These are phyloP conservation scores for Rossbeevera mucosa DNA, from an alignment of 768 basidiomycete genomes.

Conservation along the genomic window DNA sequence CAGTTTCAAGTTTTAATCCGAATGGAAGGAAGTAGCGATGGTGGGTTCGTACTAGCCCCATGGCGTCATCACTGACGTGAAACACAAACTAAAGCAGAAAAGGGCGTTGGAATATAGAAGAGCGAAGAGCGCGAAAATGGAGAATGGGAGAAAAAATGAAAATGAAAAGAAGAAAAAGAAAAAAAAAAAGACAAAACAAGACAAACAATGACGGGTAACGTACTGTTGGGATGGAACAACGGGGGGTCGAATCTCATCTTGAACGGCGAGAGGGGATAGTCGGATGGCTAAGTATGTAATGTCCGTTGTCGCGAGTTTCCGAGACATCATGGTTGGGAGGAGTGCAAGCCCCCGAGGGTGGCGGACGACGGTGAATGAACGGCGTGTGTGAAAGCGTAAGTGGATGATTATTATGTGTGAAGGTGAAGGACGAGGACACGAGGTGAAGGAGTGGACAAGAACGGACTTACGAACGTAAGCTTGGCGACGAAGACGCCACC, in stretches of 20 bases:
- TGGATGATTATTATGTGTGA: no score
- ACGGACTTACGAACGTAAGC: slow-evolving; percentile 74
- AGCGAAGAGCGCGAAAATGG: no score
- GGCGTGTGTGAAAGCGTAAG: not conserved
- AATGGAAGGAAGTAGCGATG: no score
- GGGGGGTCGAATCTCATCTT: slow-evolving; percentile 99
- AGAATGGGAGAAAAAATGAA: no score
- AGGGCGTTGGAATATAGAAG: not conserved
- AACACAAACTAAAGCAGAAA: not conserved
- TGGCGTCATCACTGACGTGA: not conserved
- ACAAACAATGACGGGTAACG: slow-evolving; percentile 36
- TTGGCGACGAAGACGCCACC: slow-evolving; percentile 92
- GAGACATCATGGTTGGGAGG: not conserved
- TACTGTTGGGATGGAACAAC: slow-evolving; percentile 95
- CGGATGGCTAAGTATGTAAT: slow-evolving; percentile 50
- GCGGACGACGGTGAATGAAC: not conserved
- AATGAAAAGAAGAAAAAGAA: no score
- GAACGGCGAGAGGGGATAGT: slow-evolving; percentile 98
- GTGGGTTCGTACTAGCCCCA: no score
- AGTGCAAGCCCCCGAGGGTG: not conserved
- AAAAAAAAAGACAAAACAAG: no score
- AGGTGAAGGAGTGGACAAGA: slow-evolving; percentile 11
- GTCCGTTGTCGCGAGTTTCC: not conserved
- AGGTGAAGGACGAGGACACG: no score
- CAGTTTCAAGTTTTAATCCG: not conserved